Base-by-base conservation (phyloP, 2,329 filamentous ascomycete species). In the Colletotrichum orbiculare region DNA sequence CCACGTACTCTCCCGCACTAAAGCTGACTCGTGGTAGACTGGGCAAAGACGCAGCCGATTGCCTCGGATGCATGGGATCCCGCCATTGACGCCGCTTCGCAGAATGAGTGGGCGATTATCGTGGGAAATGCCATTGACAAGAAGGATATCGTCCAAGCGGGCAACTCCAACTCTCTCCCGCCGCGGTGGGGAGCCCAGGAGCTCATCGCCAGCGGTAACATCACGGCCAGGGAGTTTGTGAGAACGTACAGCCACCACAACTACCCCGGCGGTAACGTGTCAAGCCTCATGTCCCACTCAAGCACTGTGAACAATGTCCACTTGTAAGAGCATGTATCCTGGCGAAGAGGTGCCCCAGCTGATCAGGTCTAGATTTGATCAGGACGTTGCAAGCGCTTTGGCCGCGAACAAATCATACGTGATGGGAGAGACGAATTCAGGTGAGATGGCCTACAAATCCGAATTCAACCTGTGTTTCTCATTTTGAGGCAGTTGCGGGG, bases 381-480 rank as follows among this genome's bases (percentile, higher is more conserved):
- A 73, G 9, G 82, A 84, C 41, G 71, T 83, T 0, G 71, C 73
- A 0, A 79, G 80, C 4, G 79, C 80, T 1, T 62, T 74, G 15
- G 70, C 63, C 1, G 69, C 76, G 17, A 76, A 77, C 3, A 83
- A 82, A 67, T 75, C 78, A 4, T 81, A 83, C 64, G 71, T 84
- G 9, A 77, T 85, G 59, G 82, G 82, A 2, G 83, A 85, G 73
- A 84, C 81, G 0, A 84, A 84, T 67, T 83, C 81, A 1, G 80
- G 80, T 81, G 72, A 11, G 48, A n/a, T 10, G n/a, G 33, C 6
- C 25, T 33, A 17, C 9, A n/a, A 50, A 11, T 12, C 12, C 9
- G 12, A 13, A 12, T 37, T n/a, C 4, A 34, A 7, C 3, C 25
- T 25, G 25, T 25, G 4, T 25, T 34, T 15, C 33, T 46, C 15